A percentile compares a stretch with the other conserved stretches of the same genome.
These are phyloP conservation scores for Paecilomyces sp. DNA, from an alignment of 2,329 filamentous ascomycete genomes.

Conservation along the genomic window DNA sequence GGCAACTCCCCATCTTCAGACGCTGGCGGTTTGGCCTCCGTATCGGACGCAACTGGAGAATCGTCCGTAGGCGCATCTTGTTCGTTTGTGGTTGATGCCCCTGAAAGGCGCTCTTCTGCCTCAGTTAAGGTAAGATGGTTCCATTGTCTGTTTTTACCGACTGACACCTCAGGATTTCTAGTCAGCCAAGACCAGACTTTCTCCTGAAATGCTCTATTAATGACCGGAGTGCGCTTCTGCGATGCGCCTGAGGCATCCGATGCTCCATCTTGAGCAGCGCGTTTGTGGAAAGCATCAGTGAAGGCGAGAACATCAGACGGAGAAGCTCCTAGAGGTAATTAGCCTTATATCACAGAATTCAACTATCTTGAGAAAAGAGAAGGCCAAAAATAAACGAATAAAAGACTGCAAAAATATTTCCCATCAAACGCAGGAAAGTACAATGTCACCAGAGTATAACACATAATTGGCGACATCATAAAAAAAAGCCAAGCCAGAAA, in stretches of 20 bases:
- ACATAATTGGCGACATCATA: neutral
- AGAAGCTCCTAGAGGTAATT: slow-evolving; percentile 24
- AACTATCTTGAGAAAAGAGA: neutral
- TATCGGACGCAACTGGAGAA: neutral
- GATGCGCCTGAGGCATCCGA: slow-evolving; percentile 1
- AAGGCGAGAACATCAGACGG: slow-evolving; percentile 26
- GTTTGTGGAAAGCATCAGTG: slow-evolving; percentile 29
- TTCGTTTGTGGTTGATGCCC: neutral
- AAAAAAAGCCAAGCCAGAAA: neutral
- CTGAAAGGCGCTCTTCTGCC: slow-evolving; percentile 18
- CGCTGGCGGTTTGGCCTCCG: neutral
- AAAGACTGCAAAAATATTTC: neutral
- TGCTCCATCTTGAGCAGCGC: slow-evolving; percentile 11
- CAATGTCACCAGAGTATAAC: neutral
- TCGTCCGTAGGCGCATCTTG: neutral
- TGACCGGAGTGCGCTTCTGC: slow-evolving; percentile 13
- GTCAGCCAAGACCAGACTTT: slow-evolving; percentile 53
- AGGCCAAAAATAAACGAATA: neutral
- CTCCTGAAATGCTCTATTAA: slow-evolving; percentile 47
- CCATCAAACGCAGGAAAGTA: neutral
- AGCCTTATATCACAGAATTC: slow-evolving; percentile 8
- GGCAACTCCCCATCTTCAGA: slow-evolving; percentile 3
- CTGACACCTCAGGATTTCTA: slow-evolving; percentile 48
- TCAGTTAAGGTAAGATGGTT: slow-evolving; percentile 35
- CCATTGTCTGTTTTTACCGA: slow-evolving; percentile 36